These are phyloP conservation scores for Barnettozyma sp. DNA, from an alignment of 805 yeast genomes.

Conservation along the genomic window DNA sequence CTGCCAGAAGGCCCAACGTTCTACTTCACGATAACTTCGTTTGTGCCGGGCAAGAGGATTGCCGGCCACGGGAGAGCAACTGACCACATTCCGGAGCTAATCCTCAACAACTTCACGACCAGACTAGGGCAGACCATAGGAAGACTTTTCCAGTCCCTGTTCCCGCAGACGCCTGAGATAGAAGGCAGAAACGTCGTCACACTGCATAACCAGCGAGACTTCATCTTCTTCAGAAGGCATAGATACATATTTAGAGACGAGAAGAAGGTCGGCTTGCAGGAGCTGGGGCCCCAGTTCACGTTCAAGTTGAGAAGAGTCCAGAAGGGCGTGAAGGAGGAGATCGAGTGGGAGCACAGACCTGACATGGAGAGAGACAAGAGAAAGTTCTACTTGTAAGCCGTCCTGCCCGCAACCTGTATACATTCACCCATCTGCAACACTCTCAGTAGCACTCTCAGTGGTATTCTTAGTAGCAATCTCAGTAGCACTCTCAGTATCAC, in stretches of 20 bases:
- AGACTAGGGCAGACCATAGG: slow-evolving; percentile 92
- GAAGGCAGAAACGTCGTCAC: slow-evolving; percentile 96
- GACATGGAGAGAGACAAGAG: slow-evolving; percentile 96
- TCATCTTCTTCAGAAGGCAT: slow-evolving; percentile 90
- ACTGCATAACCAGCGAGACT: slow-evolving; percentile 93
- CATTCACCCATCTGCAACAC: too few species aligned
- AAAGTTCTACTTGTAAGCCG: slow-evolving; percentile 67
- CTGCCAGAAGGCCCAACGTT: slow-evolving; percentile 94
- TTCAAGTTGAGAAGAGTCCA: slow-evolving; percentile 81
- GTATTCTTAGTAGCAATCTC: too few species aligned
- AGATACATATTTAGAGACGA: slow-evolving; percentile 85
- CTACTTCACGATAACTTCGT: slow-evolving; percentile 78
- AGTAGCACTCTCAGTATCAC: too few species aligned
- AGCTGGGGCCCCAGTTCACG: slow-evolving; percentile 95
- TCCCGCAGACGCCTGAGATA: slow-evolving; percentile 90
- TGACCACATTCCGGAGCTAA: slow-evolving; percentile 84
- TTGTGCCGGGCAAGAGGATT: slow-evolving; percentile 67
- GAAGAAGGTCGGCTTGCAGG: slow-evolving; percentile 91
- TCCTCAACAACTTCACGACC: slow-evolving; percentile 87
- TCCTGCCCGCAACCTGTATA: too few species aligned
- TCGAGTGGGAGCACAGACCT: slow-evolving; percentile 94
- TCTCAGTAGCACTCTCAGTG: too few species aligned
- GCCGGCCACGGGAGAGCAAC: slow-evolving; percentile 89
- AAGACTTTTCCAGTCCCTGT: slow-evolving; percentile 80
- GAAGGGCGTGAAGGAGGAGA: slow-evolving; percentile 84